These are phyloP conservation scores for Metarhizium robertsii DNA, from an alignment of 2,329 filamentous ascomycete genomes.

Conservation along the genomic window DNA sequence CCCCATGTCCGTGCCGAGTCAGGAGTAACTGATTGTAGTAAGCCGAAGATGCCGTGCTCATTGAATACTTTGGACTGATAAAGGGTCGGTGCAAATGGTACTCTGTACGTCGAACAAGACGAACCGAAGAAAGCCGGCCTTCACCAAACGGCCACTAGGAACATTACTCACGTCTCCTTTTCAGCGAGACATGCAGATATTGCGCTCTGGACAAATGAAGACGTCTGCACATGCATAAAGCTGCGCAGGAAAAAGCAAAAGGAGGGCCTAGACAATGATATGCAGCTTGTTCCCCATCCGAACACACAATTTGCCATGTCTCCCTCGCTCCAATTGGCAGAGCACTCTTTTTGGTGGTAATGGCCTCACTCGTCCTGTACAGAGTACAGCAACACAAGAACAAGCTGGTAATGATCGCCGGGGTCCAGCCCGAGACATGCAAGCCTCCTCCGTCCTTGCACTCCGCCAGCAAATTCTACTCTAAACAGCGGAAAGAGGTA, in stretches of 20 bases:
- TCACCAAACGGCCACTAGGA: no score
- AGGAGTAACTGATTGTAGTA: no score
- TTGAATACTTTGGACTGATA: no score
- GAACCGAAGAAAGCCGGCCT: no score
- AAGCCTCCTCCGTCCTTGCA: neutral
- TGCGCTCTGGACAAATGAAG: neutral
- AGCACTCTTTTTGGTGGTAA: neutral
- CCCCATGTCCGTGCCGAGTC: no score
- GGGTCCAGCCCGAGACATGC: neutral
- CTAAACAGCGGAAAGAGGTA: no score
- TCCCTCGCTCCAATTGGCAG: neutral
- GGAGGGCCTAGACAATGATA: neutral
- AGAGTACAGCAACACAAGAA: neutral
- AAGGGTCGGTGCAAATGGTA: no score
- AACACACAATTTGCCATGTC: neutral
- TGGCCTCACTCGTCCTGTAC: neutral
- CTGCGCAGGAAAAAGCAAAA: neutral
- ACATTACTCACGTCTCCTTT: neutral
- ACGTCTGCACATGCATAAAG: neutral
- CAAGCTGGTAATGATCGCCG: neutral
- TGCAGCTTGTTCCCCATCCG: neutral
- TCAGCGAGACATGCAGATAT: neutral
- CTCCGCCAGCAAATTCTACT: no score
- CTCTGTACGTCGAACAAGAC: no score
- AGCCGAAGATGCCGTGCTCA: neutral